phyloP scores from a whole-genome alignment of 2,329 filamentous ascomycete species.

The Chrysoporthe puriensis region DNA sequence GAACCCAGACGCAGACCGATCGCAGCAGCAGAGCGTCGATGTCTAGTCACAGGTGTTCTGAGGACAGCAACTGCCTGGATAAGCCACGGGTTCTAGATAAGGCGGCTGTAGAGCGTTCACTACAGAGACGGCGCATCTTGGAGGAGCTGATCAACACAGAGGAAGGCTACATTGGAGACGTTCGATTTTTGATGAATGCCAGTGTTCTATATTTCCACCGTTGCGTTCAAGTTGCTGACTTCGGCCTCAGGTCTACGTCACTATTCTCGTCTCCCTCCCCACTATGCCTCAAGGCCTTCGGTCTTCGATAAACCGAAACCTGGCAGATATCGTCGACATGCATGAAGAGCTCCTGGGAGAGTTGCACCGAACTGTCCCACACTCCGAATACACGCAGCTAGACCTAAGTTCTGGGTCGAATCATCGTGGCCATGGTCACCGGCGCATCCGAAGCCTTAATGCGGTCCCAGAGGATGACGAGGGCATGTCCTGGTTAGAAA shows the following conservation, averaged over 20 bases:
- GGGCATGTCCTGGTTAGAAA: conserved; percentile 47
- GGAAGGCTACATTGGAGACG: conserved; percentile 83
- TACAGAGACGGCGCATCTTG: conserved; percentile 77
- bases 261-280: conserved; percentile 73
- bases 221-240: conserved; percentile 27
- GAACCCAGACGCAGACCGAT: conserved; percentile 61
- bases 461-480: conserved; percentile 47
- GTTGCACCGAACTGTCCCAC: conserved; percentile 71
- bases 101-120: conserved; percentile 69
- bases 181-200: conserved; percentile 87
- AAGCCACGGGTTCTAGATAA: conserved; percentile 61
- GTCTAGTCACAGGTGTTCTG: conserved; percentile 63
- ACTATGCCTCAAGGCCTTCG: conserved; percentile 66
- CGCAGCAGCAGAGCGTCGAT: conserved; percentile 66
- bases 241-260: conserved; percentile 67
- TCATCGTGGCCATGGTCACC: conserved; percentile 40
- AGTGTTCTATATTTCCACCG: conserved; percentile 34
- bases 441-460: conserved; percentile 54
- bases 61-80: conserved; percentile 67
- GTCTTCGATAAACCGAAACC: conserved; percentile 75
- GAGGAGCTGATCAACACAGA: conserved; percentile 88
- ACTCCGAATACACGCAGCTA: conserved; percentile 63
- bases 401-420: conserved; percentile 34
- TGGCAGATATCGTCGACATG: conserved; percentile 78
- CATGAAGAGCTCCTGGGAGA: conserved; percentile 82